phyloP scores from a whole-genome alignment of 2,329 filamentous ascomycete species.

The Rhynchosporium agropyri region DNA sequence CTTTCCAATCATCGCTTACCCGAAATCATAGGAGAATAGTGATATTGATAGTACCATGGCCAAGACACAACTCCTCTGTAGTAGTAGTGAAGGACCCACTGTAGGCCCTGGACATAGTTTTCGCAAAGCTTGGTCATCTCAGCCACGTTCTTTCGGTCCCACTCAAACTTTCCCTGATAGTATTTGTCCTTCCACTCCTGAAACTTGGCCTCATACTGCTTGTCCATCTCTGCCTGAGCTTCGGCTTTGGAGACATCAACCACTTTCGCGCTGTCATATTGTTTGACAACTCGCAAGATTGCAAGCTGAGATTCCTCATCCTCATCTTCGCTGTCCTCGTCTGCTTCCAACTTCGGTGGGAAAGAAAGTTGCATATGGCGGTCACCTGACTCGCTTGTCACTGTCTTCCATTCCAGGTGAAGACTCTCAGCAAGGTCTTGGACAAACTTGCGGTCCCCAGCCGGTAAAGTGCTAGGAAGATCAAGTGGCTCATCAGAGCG shows the following conservation, averaged over 20 bases:
- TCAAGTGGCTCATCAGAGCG: slow-evolving; percentile 68
- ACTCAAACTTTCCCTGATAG: slow-evolving; percentile 88
- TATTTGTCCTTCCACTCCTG: slow-evolving; percentile 92
- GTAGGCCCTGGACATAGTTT: slow-evolving; percentile 95
- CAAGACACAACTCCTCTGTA: slow-evolving; percentile 96
- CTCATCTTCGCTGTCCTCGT: slow-evolving; percentile 69
- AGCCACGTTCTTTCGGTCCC: slow-evolving; percentile 77
- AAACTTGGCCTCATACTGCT: slow-evolving; percentile 90
- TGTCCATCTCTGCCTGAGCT: slow-evolving; percentile 75
- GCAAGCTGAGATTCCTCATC: slow-evolving; percentile 86
- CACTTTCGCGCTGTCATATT: slow-evolving; percentile 87
- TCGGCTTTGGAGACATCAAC: slow-evolving; percentile 80
- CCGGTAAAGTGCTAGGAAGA: slow-evolving; percentile 72
- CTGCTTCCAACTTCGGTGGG: slow-evolving; percentile 49
- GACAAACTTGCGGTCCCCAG: slow-evolving; percentile 89
- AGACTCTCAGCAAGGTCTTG: slow-evolving; percentile 78
- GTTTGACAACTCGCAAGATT: slow-evolving; percentile 80
- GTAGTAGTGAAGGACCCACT: slow-evolving; percentile 99
- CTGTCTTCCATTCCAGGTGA: slow-evolving; percentile 65
- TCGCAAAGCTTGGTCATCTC: slow-evolving; percentile 83
- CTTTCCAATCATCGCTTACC: slow-evolving; percentile 48
- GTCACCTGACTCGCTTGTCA: slow-evolving; percentile 65
- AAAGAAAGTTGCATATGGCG: slow-evolving; percentile 67
- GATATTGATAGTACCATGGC: slow-evolving; percentile 97
- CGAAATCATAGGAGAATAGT: slow-evolving; percentile 96